Base-by-base conservation (phyloP, 2,329 filamentous ascomycete species). In the Trichoderma sp. region DNA sequence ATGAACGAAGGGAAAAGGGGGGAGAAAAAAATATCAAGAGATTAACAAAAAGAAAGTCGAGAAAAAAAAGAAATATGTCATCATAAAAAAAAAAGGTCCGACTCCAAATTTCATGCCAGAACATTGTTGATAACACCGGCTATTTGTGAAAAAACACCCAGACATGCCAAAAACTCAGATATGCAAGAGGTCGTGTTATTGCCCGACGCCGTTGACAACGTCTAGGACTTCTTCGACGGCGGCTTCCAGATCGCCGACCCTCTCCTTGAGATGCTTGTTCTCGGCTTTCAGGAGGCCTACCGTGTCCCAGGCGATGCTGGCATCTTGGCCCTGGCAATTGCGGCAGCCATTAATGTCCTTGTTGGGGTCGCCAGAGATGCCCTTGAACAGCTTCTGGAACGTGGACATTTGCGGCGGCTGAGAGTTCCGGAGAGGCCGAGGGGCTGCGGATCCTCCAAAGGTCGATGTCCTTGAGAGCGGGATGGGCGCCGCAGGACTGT, bases 271-370 rank as follows among this genome's bases (percentile, higher is more conserved):
- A 9, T 85, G 84, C 76, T 83, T 86, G 74, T 92, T 92, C 82
- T 92, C 90, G 61, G 88, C 87, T 50, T 88, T 83, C 72, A 91
- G 79, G 61, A 90, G 73, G 67, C 85, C 84, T n/a, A 90, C 89
- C 4, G 89, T 90, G 76, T 91, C 86, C 89, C 89, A 91, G 5
- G 89, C 89, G 47, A 88, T 83, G 74, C 87, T 88, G 13, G 86
- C 83, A 67, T 88, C 86, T 75, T 86, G 85, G 13, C 89, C 88
- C 68, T 84, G 79, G 78, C 90, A 91, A 75, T 90, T 91, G 39
- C 79, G 75, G 75, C 89, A 91, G 76, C 78, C 78, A 28, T 73
- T 70, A n/a, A 71, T 77, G 43, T 78, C 75, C 39, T 75, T 76
- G 74, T 75, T 57, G 20, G 73, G 66, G 58, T 82, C 81, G 13